These are phyloP conservation scores for Marasmius fiardii DNA, from an alignment of 1,284 basidiomycete species.

Conservation along the genomic window DNA sequence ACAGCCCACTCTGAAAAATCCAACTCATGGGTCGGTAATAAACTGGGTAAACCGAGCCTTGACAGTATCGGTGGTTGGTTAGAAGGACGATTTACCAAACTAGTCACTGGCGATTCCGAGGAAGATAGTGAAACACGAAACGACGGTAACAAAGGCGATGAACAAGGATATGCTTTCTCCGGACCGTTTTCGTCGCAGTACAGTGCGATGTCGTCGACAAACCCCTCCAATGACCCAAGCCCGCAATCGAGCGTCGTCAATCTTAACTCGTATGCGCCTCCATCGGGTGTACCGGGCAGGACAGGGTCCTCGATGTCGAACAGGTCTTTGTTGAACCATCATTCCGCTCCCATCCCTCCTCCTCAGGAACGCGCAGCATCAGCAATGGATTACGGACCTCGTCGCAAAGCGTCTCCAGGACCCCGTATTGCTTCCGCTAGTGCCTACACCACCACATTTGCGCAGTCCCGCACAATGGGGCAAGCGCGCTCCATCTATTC, in stretches of 20 bases:
- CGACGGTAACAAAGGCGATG: conserved; percentile 34
- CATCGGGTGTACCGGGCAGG: conserved; percentile 30
- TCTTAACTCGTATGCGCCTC: conserved; percentile 31
- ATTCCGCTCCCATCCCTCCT: conserved; percentile 25
- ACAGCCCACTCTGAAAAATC: conserved; percentile 71
- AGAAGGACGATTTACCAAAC: conserved; percentile 92
- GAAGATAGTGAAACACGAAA: conserved; percentile 37
- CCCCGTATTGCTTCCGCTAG: conserved; percentile 52
- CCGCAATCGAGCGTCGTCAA: conserved; percentile 60
- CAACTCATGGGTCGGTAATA: conserved; percentile 79
- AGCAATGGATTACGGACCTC: conserved; percentile 63
- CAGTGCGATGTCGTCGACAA: conserved; percentile 86
- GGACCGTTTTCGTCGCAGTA: conserved; percentile 91
- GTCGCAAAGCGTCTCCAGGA: conserved; percentile 47
- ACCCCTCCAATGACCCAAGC: conserved; percentile 68
- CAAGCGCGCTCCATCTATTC: conserved; percentile 27
- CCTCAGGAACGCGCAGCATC: conserved; percentile 71
- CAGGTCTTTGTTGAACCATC: conserved; percentile 37
- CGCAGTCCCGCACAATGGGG: conserved; percentile 39
- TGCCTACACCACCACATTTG: conserved; percentile 45
- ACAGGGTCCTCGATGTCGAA: conserved; percentile 66
- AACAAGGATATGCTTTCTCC: conserved; percentile 36
- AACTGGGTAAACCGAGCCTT: conserved; percentile 84
- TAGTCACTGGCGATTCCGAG: conserved; percentile 88
- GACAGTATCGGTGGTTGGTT: conserved; percentile 93